Percentiles rank a stretch among this genome's conserved stretches.
Evolutionary conservation across 805 yeast genomes (phyloP).

Genomic region (Kodamaea nitidulidarum): DNA sequence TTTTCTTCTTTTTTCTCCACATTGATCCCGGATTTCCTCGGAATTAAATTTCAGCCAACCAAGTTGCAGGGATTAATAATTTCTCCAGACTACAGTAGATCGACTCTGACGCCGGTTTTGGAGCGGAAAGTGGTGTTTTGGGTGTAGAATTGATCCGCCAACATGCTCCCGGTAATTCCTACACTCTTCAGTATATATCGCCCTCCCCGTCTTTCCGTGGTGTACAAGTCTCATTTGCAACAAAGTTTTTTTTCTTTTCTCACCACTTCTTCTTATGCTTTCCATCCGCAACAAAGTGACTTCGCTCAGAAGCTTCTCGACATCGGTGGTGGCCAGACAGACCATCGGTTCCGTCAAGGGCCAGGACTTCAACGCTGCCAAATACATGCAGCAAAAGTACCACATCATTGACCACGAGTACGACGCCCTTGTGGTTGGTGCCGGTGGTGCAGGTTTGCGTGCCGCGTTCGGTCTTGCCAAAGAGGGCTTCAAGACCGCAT

Average conservation of each 20-base stretch:
- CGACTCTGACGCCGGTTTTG: too few species aligned
- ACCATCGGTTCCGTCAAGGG: conserved; percentile 40
- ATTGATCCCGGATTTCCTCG: not conserved
- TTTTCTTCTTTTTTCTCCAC: not conserved
- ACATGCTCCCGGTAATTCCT: too few species aligned
- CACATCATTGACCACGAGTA: conserved; percentile 96
- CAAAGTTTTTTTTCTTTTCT: not conserved
- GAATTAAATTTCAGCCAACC: conserved; percentile 5
- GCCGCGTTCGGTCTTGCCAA: conserved; percentile 98
- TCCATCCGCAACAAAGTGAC: conserved; percentile 10
- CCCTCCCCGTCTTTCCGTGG: too few species aligned
- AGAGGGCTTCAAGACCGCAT: conserved; percentile 96
- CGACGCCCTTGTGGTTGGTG: conserved; percentile 97
- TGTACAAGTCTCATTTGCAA: not conserved
- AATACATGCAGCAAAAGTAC: conserved; percentile 59
- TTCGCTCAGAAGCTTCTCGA: conserved; percentile 23
- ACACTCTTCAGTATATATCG: too few species aligned
- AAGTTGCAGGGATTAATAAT: conserved; percentile 8
- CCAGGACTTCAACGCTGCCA: conserved; percentile 37
- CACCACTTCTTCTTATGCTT: conserved; percentile 9
- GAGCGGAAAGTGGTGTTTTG: too few species aligned
- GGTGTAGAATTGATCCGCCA: too few species aligned
- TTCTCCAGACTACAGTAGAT: too few species aligned
- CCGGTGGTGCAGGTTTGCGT: conserved; percentile 98
- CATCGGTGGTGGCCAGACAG: conserved; percentile 26